phyloP scores from a whole-genome alignment of 768 basidiomycete genomes.

The Russula emetica region DNA sequence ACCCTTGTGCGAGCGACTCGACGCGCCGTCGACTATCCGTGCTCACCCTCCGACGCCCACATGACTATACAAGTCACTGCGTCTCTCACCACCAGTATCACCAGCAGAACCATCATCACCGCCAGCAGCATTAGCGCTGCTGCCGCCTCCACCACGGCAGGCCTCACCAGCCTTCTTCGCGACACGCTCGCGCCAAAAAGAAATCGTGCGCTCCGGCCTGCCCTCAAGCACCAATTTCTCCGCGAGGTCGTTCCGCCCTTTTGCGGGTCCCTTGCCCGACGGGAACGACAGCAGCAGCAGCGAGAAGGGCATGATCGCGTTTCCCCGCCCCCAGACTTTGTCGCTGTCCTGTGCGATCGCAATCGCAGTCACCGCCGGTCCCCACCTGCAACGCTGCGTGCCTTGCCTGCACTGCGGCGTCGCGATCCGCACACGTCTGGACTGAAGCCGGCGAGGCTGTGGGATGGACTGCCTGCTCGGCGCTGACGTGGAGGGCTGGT shows the following conservation, averaged over 20 bases:
- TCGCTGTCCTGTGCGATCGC: neutral
- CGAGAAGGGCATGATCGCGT: neutral
- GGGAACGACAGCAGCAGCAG: neutral
- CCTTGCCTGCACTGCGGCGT: constrained; percentile 14
- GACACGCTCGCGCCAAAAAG: constrained; percentile 38
- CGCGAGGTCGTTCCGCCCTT: constrained; percentile 33
- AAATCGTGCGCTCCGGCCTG: constrained; percentile 35
- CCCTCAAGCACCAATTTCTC: constrained; percentile 36
- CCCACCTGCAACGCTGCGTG: constrained; percentile 25
- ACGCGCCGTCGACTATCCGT: constrained; percentile 17
- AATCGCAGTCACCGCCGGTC: too few relatives aligned
- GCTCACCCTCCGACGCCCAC: constrained; percentile 28
- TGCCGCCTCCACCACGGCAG: neutral
- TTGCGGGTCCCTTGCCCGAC: constrained; percentile 20
- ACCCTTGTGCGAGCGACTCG: constrained; percentile 13
- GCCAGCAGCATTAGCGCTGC: neutral
- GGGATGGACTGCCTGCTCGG: constrained; percentile 23
- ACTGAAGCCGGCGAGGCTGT: constrained; percentile 10
- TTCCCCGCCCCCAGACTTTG: constrained; percentile 16
- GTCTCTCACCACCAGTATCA: constrained; percentile 2
- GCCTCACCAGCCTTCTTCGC: constrained; percentile 30
- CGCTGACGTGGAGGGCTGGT: constrained; percentile 6
- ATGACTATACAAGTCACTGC: constrained; percentile 30
- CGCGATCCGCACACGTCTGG: constrained; percentile 4
- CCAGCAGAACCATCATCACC: neutral